These are phyloP conservation scores for Hirschioporus abietinus DNA, from an alignment of 768 basidiomycete species.

Conservation along the genomic window DNA sequence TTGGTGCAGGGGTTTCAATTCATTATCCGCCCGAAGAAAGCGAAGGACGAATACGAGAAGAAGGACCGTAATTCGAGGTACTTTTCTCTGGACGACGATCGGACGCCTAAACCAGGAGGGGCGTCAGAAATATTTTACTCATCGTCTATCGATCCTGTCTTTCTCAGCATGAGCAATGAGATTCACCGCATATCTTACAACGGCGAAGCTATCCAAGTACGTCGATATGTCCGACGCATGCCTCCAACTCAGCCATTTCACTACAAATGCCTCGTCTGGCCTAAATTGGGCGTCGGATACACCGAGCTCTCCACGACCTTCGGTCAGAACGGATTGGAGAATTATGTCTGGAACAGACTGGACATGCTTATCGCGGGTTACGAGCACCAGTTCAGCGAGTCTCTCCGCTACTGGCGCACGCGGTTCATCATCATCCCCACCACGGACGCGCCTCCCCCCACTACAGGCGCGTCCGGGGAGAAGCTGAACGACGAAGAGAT, in stretches of 20 bases:
- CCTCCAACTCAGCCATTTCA: conserved; percentile 55
- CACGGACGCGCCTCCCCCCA: conserved; percentile 54
- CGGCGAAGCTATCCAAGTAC: conserved; percentile 85
- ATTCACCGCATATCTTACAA: conserved; percentile 91
- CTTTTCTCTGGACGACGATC: conserved; percentile 46
- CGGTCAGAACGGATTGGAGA: conserved; percentile 70
- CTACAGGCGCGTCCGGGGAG: conserved; percentile 61
- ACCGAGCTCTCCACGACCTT: conserved; percentile 74
- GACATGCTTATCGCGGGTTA: conserved; percentile 86
- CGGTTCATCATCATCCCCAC: conserved; percentile 91
- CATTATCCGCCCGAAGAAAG: conserved; percentile 48
- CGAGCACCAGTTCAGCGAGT: conserved; percentile 74
- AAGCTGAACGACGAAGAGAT: conserved; percentile 81
- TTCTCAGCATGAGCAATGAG: conserved; percentile 91
- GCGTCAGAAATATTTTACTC: conserved; percentile 60
- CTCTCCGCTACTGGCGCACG: conserved; percentile 89
- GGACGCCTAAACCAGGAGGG: conserved; percentile 50
- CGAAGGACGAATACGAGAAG: conserved; percentile 18
- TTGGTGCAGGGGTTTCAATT: conserved; percentile 95
- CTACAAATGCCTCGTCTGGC: conserved; percentile 93
- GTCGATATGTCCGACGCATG: conserved; percentile 76
- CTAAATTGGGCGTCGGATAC: conserved; percentile 83
- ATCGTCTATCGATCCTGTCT: conserved; percentile 63
- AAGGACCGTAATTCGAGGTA: conserved; percentile 50
- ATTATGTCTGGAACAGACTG: conserved; percentile 85